Evolutionary conservation across 768 basidiomycete species (phyloP).

Genomic region (Amanita fuliginea): DNA sequence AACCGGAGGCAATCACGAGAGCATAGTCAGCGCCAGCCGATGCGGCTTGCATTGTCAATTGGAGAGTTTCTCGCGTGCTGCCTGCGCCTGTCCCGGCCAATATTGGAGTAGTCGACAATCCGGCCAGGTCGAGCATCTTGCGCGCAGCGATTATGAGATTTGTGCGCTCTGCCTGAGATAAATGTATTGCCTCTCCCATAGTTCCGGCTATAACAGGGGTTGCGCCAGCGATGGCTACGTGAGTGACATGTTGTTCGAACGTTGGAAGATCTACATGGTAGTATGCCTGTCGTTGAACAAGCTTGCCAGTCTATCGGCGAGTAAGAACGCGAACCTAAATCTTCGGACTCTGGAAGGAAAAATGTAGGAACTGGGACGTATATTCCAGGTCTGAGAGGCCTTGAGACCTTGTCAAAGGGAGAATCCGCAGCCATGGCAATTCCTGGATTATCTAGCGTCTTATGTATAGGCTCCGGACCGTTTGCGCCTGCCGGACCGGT

Average conservation of each 20-base stretch:
- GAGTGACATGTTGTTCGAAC: conserved; percentile 58
- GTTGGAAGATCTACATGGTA: conserved; percentile 41
- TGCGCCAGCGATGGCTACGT: conserved; percentile 56
- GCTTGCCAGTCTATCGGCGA: background rate
- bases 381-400: conserved; percentile 63
- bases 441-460: background rate
- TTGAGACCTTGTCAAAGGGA: conserved; percentile 24
- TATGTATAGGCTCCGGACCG: background rate
- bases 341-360: conserved; percentile 65
- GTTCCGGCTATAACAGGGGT: conserved; percentile 67
- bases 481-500: background rate
- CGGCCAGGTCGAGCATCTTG: conserved; percentile 57
- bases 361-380: conserved; percentile 85
- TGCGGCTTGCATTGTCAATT: conserved; percentile 67
- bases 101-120: conserved; percentile 47
- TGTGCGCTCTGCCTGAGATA: conserved; percentile 56
- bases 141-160: conserved; percentile 57
- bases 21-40: conserved; percentile 77
- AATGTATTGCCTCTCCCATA: conserved; percentile 79
- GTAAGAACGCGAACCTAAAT: conserved; percentile 59
- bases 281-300: too few species aligned
- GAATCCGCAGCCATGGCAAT: background rate
- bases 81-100: conserved; percentile 78
- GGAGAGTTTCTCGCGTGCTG: conserved; percentile 75
- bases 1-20: conserved; percentile 81